These are phyloP conservation scores for Novymonas esmeraldas DNA, from an alignment of 208 protist genomes.

Conservation along the genomic window DNA sequence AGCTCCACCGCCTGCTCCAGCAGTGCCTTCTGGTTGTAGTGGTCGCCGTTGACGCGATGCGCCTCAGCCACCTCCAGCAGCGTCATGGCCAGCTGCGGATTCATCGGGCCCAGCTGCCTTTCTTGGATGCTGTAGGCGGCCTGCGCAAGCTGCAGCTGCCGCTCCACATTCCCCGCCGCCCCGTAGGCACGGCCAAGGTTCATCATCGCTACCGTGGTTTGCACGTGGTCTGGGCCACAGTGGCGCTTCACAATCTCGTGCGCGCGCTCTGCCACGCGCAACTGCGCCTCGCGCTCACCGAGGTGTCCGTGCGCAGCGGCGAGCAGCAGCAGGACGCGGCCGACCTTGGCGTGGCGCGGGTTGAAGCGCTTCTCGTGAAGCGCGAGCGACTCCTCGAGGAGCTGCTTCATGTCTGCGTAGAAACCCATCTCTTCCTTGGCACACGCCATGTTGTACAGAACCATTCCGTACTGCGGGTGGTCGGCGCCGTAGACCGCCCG, in stretches of 20 bases:
- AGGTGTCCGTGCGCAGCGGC: slow-evolving; percentile 72
- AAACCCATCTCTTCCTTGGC: slow-evolving; percentile 79
- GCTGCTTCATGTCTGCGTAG: slow-evolving; percentile 74
- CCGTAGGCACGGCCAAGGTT: slow-evolving; percentile 72
- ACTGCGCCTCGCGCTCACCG: slow-evolving; percentile 59
- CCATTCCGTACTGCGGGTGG: slow-evolving; percentile 89
- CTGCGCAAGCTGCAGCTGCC: slow-evolving; percentile 67
- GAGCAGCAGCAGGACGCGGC: slow-evolving; percentile 77
- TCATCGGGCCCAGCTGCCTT: slow-evolving; percentile 60
- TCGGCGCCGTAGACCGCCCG: slow-evolving; percentile 60
- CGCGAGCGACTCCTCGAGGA: slow-evolving; percentile 61
- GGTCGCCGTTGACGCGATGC: slow-evolving; percentile 65
- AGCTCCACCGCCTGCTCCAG: slow-evolving; percentile 78
- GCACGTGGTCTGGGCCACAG: slow-evolving; percentile 77
- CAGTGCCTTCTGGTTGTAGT: slow-evolving; percentile 68
- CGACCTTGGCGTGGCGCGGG: slow-evolving; percentile 75
- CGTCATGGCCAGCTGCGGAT: slow-evolving; percentile 80
- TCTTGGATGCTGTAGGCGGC: slow-evolving; percentile 78
- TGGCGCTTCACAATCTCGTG: slow-evolving; percentile 77
- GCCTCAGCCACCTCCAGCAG: slow-evolving; percentile 74
- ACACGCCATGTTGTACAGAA: slow-evolving; percentile 85
- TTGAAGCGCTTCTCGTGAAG: slow-evolving; percentile 78
- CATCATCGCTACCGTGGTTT: slow-evolving; percentile 78
- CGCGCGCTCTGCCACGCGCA: slow-evolving; percentile 62
- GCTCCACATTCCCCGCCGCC: slow-evolving; percentile 48